Base-by-base conservation (phyloP, 495 filamentous ascomycete species). In the Venustampulla echinocandica region DNA sequence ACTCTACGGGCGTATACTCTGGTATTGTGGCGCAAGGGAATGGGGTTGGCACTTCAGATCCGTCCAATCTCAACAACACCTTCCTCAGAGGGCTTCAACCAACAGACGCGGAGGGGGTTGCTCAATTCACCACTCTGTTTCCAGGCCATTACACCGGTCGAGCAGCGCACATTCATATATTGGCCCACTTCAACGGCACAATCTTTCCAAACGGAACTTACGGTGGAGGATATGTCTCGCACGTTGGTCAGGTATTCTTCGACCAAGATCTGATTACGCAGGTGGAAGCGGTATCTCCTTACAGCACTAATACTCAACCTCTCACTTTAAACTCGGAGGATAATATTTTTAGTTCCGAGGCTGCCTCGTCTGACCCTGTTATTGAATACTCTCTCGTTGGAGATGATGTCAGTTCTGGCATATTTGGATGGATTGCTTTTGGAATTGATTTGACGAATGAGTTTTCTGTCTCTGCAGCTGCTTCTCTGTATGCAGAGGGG, bases 161-260 rank as follows among this genome's bases (percentile, higher is more conserved):
- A n/a, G 68, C 77, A 1, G 71, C 63, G 0, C 73, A 78, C 57
- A 71, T 72, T 9, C 76, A 81, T 42, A 53, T 80, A 22, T 51
- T 74, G 3, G 64, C 70, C 1, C 71, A 77, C 55, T 61, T 67
- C 42, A 71, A 73, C 44, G 69, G 66, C 11, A 74, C 61, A 23
- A 54, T 69, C 10, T 60, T 67, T 36, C 54, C 63, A 6, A 76
- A 79, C 62, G 70, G 68, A 44, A 77, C 71, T 14, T 64, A 71
- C 44, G 63, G 60, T 22, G 67, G 70, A 7, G 69, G 70, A 21
- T 60, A 62, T 14, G 66, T 75, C 33, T 61, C 67, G n/a, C 76
- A 84, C 58, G 65, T 81, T 44, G 64, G 79, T 46, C 79, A 84
- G 59, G 50, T 83, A 11, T 84, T 79, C 71, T 85, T 74, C 61